Evolutionary conservation across 2,329 filamentous ascomycete species (phyloP), one percentile per base, ranked within the genome.

Genomic region (Paraphoma chrysanthemicola): DNA sequence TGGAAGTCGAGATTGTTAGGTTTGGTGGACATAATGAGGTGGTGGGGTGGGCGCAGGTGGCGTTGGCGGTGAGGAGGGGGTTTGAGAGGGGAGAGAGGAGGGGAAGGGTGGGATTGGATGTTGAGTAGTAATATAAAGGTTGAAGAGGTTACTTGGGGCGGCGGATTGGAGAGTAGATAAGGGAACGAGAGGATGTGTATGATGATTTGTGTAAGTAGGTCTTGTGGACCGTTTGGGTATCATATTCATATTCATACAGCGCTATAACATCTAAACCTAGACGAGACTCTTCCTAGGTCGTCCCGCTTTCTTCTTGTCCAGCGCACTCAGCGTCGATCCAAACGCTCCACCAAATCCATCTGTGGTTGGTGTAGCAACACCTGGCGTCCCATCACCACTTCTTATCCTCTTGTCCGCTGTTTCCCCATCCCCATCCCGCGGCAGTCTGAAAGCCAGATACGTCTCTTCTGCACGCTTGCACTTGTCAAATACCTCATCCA

Each of bases 11-110:
- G 69, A 63, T 81, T 60, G 68, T 81, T 55, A 69, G 77, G 61
- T 77, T 72, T 62, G 81, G 81, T 11, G 80, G 80, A 6, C 90
- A 93, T 71, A 92, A 92, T 69, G 80, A 85, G 48, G 82, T 93
- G 39, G 83, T 91, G 72, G 85, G 85, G 6, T 90, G 86, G 68
- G 83, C 87, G 1, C 83, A 87, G 4, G 85, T 92, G 14, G 74
- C 84, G 8, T 76, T 90, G 39, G 89, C 88, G 2, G 82, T 91
- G 0, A 82, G 88, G 79, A 83, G 88, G 56, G 85, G 85, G 1
- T 92, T 92, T 73, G 85, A 84, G 56, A 83, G 87, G 55, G 85
- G 84, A 0, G 91, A 91, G 71, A 63, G 54, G 61, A 64, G 56
- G 30, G 58, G 66, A 48, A 64, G 47, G 53, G 62, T 62, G 1